Conservation (phyloP, 768 basidiomycete genomes). For the Boletus barrowsii region DNA sequence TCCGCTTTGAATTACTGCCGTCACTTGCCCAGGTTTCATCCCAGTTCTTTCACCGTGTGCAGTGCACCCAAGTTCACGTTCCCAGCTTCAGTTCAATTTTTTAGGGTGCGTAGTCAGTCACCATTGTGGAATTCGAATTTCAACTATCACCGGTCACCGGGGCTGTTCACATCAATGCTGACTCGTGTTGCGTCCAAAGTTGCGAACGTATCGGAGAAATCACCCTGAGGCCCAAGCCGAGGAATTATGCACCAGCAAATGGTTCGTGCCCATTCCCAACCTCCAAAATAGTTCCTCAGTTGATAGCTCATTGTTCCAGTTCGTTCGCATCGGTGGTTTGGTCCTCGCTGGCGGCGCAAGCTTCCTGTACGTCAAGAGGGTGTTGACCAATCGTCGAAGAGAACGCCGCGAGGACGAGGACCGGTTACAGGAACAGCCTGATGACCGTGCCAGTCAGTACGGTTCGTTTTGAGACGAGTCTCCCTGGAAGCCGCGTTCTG, state of each 20-base stretch:
- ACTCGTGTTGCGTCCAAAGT: not conserved
- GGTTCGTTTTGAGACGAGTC: not conserved
- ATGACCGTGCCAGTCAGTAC: not conserved
- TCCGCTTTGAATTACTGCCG: not conserved
- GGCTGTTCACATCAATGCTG: not conserved
- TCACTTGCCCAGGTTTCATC: slow-evolving; percentile 6
- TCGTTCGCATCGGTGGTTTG: slow-evolving; percentile 26
- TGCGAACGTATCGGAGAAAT: not conserved
- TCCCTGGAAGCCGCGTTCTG: slow-evolving; percentile 4
- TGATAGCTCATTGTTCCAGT: slow-evolving; percentile 6
- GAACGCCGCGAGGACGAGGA: slow-evolving; percentile 19
- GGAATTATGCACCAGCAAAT: slow-evolving; percentile 15
- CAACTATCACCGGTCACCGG: not conserved
- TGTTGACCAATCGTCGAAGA: slow-evolving; percentile 26
- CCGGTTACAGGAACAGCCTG: slow-evolving; percentile 10
- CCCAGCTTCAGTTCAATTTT: slow-evolving; percentile 14
- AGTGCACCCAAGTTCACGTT: slow-evolving; percentile 2
- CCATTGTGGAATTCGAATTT: slow-evolving; percentile 5
- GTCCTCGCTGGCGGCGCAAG: slow-evolving; percentile 28
- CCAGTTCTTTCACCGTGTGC: not conserved
- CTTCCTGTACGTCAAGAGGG: slow-evolving; percentile 31
- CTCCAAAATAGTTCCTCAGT: not conserved
- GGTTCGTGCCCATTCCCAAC: slow-evolving; percentile 8
- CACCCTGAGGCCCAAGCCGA: not conserved
- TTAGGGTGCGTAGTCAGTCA: slow-evolving; percentile 1